Evolutionary conservation across 495 filamentous ascomycete species (phyloP).

Genomic region (Penicillium arizonense): DNA sequence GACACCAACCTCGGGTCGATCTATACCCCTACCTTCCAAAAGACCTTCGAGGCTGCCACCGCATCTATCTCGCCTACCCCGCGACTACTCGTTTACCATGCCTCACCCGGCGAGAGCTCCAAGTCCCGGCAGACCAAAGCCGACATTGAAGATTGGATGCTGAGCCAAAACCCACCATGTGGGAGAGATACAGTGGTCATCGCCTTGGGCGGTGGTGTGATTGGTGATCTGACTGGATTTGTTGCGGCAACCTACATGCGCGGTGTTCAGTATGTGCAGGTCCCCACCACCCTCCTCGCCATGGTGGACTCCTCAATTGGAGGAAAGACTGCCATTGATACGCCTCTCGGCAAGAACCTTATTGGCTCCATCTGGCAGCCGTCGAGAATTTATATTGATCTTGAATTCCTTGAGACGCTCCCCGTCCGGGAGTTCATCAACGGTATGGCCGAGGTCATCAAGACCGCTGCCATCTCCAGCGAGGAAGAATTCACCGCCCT

Average conservation of each 20-base stretch:
- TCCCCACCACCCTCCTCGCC: constrained; percentile 88
- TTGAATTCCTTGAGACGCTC: constrained; percentile 87
- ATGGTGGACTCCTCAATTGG: constrained; percentile 99
- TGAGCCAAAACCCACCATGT: constrained; percentile 70
- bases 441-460: constrained; percentile 97
- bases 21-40: constrained; percentile 76
- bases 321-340: constrained; percentile 97
- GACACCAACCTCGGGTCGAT: constrained; percentile 85
- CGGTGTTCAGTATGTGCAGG: constrained; percentile 92
- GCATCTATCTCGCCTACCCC: constrained; percentile 49
- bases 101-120: constrained; percentile 88
- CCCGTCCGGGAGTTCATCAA: constrained; percentile 95
- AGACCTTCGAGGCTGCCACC: constrained; percentile 60
- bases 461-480: constrained; percentile 96
- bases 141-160: constrained; percentile 97
- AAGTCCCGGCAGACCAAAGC: constrained; percentile 92
- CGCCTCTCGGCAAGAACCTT: constrained; percentile 94
- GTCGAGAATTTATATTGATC: constrained; percentile 87
- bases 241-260: constrained; percentile 98
- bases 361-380: constrained; percentile 98
- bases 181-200: constrained; percentile 93
- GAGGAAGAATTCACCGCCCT: constrained; percentile 82
- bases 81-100: constrained; percentile 80
- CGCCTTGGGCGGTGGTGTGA: constrained; percentile 94
- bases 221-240: constrained; percentile 97